phyloP scores from a whole-genome alignment of 768 basidiomycete genomes.

The Calocybe cyanea region DNA sequence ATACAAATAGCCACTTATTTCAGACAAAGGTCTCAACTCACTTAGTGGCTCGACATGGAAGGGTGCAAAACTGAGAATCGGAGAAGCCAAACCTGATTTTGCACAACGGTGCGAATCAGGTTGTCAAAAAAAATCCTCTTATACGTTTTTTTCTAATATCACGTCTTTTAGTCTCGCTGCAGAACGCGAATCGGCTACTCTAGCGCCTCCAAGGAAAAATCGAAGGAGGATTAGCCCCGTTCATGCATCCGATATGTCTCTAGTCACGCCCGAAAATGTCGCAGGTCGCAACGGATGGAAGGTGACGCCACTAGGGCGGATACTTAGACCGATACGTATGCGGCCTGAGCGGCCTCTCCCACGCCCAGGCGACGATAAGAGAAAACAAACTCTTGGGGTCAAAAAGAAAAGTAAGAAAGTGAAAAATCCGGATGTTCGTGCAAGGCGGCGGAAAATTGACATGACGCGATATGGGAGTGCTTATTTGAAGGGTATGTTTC shows the following conservation, averaged over 20 bases:
- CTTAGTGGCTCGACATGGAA: constrained; percentile 86
- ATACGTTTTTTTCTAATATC: background rate
- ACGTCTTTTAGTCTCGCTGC: constrained; percentile 27
- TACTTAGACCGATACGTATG: constrained; percentile 67
- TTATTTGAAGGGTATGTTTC: constrained; percentile 66
- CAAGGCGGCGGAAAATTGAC: constrained; percentile 66
- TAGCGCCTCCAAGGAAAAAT: constrained; percentile 42
- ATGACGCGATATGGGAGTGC: constrained; percentile 67
- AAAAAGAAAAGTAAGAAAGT: constrained; percentile 39
- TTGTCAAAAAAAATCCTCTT: background rate
- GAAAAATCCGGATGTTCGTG: constrained; percentile 52
- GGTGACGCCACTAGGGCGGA: constrained; percentile 60
- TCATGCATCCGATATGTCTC: constrained; percentile 61
- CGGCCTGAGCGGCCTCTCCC: constrained; percentile 61
- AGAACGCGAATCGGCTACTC: constrained; percentile 27
- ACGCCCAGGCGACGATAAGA: constrained; percentile 17
- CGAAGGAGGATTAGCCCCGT: constrained; percentile 33
- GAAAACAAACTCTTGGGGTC: constrained; percentile 14
- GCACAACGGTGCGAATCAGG: constrained; percentile 48
- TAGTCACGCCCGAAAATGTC: constrained; percentile 57
- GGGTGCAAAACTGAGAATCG: constrained; percentile 78
- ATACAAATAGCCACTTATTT: background rate
- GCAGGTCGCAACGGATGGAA: constrained; percentile 59
- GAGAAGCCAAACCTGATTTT: constrained; percentile 80
- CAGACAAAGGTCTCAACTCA: constrained; percentile 74